Evolutionary conservation across 1,284 basidiomycete genomes (phyloP).

Genomic region (Singerocomus inundabilis): DNA sequence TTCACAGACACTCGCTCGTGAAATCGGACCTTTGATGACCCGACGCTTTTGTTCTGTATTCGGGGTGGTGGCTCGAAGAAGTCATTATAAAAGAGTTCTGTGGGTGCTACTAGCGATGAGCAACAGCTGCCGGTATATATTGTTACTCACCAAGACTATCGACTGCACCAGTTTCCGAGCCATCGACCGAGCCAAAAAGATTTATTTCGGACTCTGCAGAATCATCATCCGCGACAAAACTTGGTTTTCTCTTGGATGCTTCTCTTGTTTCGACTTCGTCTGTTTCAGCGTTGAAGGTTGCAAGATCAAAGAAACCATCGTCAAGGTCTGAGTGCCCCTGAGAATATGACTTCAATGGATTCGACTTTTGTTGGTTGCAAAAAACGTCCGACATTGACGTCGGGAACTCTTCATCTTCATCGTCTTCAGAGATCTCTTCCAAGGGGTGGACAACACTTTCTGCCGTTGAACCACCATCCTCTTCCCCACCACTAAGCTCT

Average conservation of each 20-base stretch:
- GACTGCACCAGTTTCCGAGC: constrained; percentile 35
- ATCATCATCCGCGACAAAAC: constrained; percentile 51
- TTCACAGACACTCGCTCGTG: constrained; percentile 79
- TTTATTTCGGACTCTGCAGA: constrained; percentile 59
- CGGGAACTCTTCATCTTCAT: constrained; percentile 14
- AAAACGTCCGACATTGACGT: constrained; percentile 34
- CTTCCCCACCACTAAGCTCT: constrained; percentile 35
- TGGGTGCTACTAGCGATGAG: constrained; percentile 4
- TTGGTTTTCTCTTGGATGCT: constrained; percentile 59
- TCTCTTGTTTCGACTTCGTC: constrained; percentile 75
- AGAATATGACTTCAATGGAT: constrained; percentile 22
- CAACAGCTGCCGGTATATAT: background rate
- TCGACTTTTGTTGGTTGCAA: constrained; percentile 20
- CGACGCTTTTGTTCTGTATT: constrained; percentile 19
- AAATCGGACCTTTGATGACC: constrained; percentile 63
- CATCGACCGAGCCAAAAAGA: constrained; percentile 67
- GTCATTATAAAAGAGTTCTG: constrained; percentile 67
- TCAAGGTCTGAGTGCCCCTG: constrained; percentile 67
- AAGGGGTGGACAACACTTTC: constrained; percentile 46
- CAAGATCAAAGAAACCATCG: constrained; percentile 91
- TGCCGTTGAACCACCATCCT: constrained; percentile 30
- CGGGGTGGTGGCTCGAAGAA: constrained; percentile 64
- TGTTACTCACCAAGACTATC: constrained; percentile 42
- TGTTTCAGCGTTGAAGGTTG: constrained; percentile 86
- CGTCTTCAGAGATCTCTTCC: constrained; percentile 49